These are phyloP conservation scores for Lepiota brunneoincarnata DNA, from an alignment of 768 basidiomycete genomes.

Conservation along the genomic window DNA sequence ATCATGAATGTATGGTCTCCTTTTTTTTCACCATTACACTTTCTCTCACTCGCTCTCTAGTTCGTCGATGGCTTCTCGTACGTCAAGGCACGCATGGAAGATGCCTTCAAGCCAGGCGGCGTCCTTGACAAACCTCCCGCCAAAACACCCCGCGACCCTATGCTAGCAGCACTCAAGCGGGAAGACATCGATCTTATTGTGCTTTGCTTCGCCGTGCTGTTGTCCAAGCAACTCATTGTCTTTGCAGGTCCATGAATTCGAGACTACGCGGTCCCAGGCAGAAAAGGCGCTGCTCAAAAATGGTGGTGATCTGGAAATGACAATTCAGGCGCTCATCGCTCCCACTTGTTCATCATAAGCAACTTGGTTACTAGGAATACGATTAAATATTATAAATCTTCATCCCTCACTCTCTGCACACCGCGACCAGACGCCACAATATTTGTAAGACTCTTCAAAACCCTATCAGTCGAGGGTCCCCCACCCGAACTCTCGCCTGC, in stretches of 20 bases:
- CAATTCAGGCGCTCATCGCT: slow-evolving; percentile 41
- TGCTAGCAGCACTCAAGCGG: slow-evolving; percentile 39
- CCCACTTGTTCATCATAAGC: no score
- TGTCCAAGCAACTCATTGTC: not conserved
- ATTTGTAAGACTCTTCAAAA: not conserved
- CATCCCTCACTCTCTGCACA: not conserved
- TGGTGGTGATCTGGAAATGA: slow-evolving; percentile 49
- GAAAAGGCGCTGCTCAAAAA: slow-evolving; percentile 57
- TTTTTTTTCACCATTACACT: not conserved
- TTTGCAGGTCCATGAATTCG: slow-evolving; percentile 59
- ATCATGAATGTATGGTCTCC: slow-evolving; percentile 56
- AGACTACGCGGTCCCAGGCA: slow-evolving; percentile 54
- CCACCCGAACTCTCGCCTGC: not conserved
- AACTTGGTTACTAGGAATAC: no score
- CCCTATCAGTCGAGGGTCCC: no score
- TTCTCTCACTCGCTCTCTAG: slow-evolving; percentile 26
- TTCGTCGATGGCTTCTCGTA: slow-evolving; percentile 67
- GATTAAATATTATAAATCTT: not conserved
- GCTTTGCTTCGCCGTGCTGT: slow-evolving; percentile 10
- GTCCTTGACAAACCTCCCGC: slow-evolving; percentile 55
- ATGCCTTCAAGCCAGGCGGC: slow-evolving; percentile 54
- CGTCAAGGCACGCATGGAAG: slow-evolving; percentile 64
- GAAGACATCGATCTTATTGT: slow-evolving; percentile 70
- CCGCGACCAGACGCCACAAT: not conserved
- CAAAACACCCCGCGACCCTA: slow-evolving; percentile 43